These are phyloP conservation scores for Peronosclerospora sorghi DNA, from an alignment of 352 stramenopile species.

Conservation along the genomic window DNA sequence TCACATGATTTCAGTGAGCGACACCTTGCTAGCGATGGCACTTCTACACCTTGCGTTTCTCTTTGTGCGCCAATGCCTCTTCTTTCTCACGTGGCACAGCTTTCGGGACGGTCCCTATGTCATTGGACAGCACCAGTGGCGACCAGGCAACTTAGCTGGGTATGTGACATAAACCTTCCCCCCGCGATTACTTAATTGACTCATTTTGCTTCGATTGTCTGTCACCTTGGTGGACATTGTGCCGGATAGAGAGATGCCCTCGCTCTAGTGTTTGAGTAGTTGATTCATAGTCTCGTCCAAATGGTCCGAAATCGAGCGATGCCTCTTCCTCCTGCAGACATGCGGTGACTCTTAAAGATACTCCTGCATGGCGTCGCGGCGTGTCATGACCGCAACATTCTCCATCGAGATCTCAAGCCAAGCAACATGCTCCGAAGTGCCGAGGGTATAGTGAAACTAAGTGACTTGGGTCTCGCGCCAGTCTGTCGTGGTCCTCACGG, in stretches of 20 bases:
- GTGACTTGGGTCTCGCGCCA: conserved; percentile 69
- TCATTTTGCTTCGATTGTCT: too few species aligned
- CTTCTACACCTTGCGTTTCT: conserved; percentile 48
- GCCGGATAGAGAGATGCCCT: conserved; percentile 39
- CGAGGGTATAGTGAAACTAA: conserved; percentile 56
- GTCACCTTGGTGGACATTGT: conserved; percentile 54
- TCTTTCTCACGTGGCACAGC: conserved; percentile 73
- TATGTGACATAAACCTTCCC: conserved; percentile 20
- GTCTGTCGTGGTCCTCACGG: conserved; percentile 31
- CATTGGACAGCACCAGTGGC: conserved; percentile 64
- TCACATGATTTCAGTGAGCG: too few species aligned
- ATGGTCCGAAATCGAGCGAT: conserved; percentile 32
- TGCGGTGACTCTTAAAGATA: conserved; percentile 54
- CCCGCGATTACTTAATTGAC: too few species aligned
- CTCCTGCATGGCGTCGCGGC: conserved; percentile 48
- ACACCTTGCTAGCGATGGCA: too few species aligned
- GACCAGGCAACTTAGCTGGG: conserved; percentile 60
- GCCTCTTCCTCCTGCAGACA: conserved; percentile 29
- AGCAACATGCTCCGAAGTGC: conserved; percentile 50
- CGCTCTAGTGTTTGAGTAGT: conserved; percentile 61
- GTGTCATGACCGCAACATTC: conserved; percentile 50
- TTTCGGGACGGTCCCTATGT: conserved; percentile 70
- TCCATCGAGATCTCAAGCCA: conserved; percentile 70
- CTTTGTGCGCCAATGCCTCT: conserved; percentile 54
- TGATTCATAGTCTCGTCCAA: conserved; percentile 49